phyloP scores from a whole-genome alignment of 257 asterid species.

The Cynanchum wilfordii region DNA sequence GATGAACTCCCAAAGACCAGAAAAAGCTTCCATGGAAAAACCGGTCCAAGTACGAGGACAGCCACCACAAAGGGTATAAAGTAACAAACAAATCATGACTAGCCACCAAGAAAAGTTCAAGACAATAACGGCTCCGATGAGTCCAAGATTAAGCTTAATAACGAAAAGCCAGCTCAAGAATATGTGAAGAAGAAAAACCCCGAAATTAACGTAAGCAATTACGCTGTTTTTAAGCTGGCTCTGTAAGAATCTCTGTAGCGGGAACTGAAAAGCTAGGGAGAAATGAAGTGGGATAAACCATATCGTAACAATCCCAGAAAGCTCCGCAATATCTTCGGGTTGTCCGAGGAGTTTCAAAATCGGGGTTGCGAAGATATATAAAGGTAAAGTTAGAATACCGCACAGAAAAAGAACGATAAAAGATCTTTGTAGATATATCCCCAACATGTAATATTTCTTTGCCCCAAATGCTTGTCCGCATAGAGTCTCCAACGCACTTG shows the following conservation, averaged over 20 bases:
- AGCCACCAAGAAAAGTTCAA: conserved; percentile 70
- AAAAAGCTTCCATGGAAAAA: conserved; percentile 61
- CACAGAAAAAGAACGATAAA: conserved; percentile 55
- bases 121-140: conserved; percentile 47
- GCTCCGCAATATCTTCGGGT: conserved; percentile 66
- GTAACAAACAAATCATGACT: conserved; percentile 34
- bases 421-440: conserved; percentile 77
- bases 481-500: conserved; percentile 82
- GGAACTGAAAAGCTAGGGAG: conserved; percentile 57
- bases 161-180: conserved; percentile 54
- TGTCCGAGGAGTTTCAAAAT: conserved; percentile 61
- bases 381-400: conserved; percentile 41
- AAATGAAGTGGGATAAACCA: conserved; percentile 74
- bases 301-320: conserved; percentile 54
- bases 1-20: conserved; percentile 78
- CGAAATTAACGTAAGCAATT: conserved; percentile 50
- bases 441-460: conserved; percentile 66
- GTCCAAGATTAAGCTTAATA: conserved; percentile 40
- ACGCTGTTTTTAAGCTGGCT: conserved; percentile 71
- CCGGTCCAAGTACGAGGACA: conserved; percentile 82
- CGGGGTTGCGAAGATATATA: conserved; percentile 57
- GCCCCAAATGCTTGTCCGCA: conserved; percentile 97
- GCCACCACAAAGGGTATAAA: conserved; percentile 56
- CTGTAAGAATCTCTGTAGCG: conserved; percentile 81
- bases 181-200: conserved; percentile 39